Percentiles rank a stretch among this genome's conserved stretches.
phyloP scores from a whole-genome alignment of 768 basidiomycete species.

The Pluteus cervinus region DNA sequence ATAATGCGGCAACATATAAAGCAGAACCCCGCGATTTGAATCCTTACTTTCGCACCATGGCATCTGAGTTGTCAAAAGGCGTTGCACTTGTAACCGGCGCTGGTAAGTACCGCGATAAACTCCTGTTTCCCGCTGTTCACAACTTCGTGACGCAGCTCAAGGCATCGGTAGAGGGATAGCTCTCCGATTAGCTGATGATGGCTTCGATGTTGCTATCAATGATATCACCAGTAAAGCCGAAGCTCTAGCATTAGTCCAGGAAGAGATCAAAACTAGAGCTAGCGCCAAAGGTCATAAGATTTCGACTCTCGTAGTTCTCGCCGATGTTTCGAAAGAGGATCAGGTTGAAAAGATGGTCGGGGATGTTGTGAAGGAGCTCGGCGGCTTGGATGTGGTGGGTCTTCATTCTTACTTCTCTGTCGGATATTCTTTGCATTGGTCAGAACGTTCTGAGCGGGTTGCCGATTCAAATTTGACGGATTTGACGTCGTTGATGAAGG shows the following conservation, averaged over 20 bases:
- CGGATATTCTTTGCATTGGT: no score
- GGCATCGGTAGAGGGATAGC: constrained; percentile 7
- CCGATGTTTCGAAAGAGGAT: constrained; percentile 28
- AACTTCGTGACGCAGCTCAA: no score
- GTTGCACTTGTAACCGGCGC: constrained; percentile 8
- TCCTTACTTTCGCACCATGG: no score
- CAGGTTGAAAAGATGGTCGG: constrained; percentile 30
- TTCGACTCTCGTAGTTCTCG: constrained; percentile 15
- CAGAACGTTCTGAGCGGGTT: no score
- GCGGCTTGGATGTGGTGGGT: constrained; percentile 17
- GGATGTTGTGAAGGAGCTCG: constrained; percentile 27
- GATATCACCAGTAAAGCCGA: background rate
- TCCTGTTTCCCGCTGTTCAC: no score
- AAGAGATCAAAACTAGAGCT: constrained; percentile 19
- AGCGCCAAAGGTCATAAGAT: constrained; percentile 14
- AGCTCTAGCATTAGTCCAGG: constrained; percentile 11
- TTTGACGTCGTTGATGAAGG: background rate
- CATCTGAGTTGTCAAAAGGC: no score
- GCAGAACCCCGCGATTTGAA: no score
- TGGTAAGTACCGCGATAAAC: no score
- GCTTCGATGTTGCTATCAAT: constrained; percentile 4
- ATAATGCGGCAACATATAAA: no score
- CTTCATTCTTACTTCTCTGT: background rate
- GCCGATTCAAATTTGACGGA: no score
- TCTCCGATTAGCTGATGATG: constrained; percentile 8